Evolutionary conservation across 768 basidiomycete species (phyloP), one percentile per base, ranked within the genome.

Genomic region (Mycena leptocephala): DNA sequence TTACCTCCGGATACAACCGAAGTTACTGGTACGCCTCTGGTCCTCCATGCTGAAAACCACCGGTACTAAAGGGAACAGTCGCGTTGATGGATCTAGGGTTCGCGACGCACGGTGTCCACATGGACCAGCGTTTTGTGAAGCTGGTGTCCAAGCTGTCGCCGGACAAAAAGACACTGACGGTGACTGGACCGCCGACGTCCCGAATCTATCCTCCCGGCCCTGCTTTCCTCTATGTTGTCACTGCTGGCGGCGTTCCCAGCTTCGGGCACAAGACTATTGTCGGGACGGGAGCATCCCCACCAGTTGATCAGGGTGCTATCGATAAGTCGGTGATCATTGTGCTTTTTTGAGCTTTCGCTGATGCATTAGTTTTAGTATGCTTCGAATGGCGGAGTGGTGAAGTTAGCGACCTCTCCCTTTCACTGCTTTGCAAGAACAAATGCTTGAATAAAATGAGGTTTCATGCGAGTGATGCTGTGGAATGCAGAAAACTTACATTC

Each of bases 281-380:
- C n/a, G n/a, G n/a, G n/a, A n/a, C n/a, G n/a, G n/a, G n/a, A n/a
- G n/a, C n/a, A n/a, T n/a, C n/a, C n/a, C n/a, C n/a, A n/a, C n/a
- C n/a, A n/a, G n/a, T n/a, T n/a, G n/a, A 76, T 69, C 30, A 76
- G 58, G 76, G 35, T 46, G 76, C 76, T 73, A 67, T 72, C n/a
- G 51, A 58, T n/a, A 73, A 76, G 75, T 76, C 22, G 41, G 58
- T 55, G 67, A 22, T 22, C 58, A 24, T 46, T 48, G 3, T 46
- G 28, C 30, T 18, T 58, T 70, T 39, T 39, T 68, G 1, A 32
- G 37, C 58, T 69, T 65, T 51, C 64, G 7, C 39, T 66, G 70
- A 72, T 62, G 37, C 67, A 58, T 58, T 46, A 24, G 26, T 58
- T 69, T 22, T 39, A 69, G 67, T 58, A 69, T 69, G 67, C 67